Evolutionary conservation across 2,329 filamentous ascomycete genomes (phyloP), one percentile per base, ranked within the genome.

Genomic region (Ophiobolus disseminans): DNA sequence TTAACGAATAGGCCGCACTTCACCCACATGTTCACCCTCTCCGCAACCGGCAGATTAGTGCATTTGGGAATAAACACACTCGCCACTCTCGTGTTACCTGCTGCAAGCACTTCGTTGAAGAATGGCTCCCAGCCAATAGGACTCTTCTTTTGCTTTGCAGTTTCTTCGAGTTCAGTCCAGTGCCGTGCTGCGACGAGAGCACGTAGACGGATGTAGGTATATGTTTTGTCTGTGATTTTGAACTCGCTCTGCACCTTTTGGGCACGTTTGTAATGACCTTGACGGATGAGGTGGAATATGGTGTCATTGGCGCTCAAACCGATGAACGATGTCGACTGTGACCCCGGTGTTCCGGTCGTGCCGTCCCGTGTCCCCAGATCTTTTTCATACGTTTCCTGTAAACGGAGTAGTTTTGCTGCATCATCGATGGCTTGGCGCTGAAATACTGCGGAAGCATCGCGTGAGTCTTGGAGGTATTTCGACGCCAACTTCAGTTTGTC

Each of bases 71-170:
- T 86, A 73, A 97, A 97, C 4, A 85, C 73, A 0, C 88, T 84
- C 1, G 94, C 94, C 13, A 96, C 80, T 53, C 92, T 88, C 4
- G 90, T 88, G 68, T 97, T 97, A 36, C 94, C 94, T 1, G 94
- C 94, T 37, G 88, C 86, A 1, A 97, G 79, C 21, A 90, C 86
- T 63, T 95, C 88, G 68, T 94, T 95, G 79, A 90, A 97, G 75
- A 96, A 99, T 0, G 93, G 91, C 86, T 96, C 91, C 94, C 94
- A 99, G 9, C 93, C 93, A 69, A 99, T 97, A 0, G 93, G 90
- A 49, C 89, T 94, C 73, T 92, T 96, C 67, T 89, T 83, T 30
- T 73, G 84, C 66, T 87, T 89, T 26, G 85, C 83, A 60, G 91
- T 83, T 61, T 97, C 92, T 71, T 97, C 92, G 48, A 99, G 82